These are phyloP conservation scores for Asterochloris sp. DNA, from an alignment of 139 green algal species.

Conservation along the genomic window DNA sequence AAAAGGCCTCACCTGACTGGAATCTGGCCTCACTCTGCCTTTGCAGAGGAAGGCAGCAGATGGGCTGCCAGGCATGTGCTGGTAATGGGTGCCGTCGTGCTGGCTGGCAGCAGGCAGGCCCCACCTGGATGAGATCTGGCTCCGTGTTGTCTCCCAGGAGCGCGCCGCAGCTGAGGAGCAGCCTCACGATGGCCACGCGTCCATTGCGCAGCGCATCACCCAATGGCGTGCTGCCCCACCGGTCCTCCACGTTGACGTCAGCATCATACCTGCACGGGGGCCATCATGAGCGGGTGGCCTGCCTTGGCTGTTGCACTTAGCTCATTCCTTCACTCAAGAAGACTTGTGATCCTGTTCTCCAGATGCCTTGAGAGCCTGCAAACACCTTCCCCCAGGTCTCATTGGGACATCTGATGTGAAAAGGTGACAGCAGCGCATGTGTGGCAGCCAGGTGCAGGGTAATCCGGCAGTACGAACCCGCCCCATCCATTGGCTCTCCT, in stretches of 20 bases:
- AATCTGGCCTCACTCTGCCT: no score
- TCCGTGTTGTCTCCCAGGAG: constrained; percentile 14
- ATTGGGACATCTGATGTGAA: constrained; percentile 11
- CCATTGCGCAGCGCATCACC: constrained; percentile 27
- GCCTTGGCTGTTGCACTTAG: no score
- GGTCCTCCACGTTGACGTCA: constrained; percentile 20
- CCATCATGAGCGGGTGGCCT: no score
- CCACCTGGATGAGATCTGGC: constrained; percentile 1
- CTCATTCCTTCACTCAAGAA: no score
- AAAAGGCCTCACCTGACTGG: no score
- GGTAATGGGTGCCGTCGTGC: no score
- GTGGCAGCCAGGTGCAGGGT: constrained; percentile 32
- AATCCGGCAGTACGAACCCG: constrained; percentile 25
- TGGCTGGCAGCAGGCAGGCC: no score
- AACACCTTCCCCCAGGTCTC: neutral
- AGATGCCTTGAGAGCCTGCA: no score
- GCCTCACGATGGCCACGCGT: constrained; percentile 11
- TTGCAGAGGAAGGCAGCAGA: no score
- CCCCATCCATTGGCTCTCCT: constrained; percentile 10
- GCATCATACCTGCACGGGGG: constrained; percentile 11
- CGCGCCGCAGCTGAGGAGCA: constrained; percentile 21
- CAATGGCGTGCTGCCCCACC: constrained; percentile 32
- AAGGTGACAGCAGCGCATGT: constrained; percentile 8
- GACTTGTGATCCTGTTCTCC: no score
- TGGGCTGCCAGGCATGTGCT: no score